Evolutionary conservation across 2,329 filamentous ascomycete genomes (phyloP), one percentile per base, ranked within the genome.

Genomic region (Chalaropsis ovoidea): DNA sequence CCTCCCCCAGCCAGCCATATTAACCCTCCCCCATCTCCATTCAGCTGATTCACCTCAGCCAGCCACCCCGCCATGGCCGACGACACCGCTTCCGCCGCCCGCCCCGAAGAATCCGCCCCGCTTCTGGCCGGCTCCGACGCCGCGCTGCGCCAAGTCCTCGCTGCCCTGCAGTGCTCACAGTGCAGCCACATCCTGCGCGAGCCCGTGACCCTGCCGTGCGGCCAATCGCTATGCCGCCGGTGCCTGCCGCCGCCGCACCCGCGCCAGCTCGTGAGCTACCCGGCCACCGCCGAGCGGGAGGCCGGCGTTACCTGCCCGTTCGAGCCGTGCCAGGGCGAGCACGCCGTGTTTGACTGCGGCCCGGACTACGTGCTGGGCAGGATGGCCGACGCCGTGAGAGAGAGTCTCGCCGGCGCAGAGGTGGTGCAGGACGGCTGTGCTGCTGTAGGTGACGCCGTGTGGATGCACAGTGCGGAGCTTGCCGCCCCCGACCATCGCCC

Each of bases 151-250:
- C 15, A 61, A 49, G 52, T 41, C 52, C 54, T 66, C n/a, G 61
- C 49, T 11, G 58, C 94, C 49, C 80, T 94, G 64, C 90, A 95
- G 75, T 96, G 92, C 73, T 81, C 81, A 11, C 77, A 82, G 68
- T 96, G 92, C 74, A 89, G 86, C 2, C 78, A 77, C 54, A 86
- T 87, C 0, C 77, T 94, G 39, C 79, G 76, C 58, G 79, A 83
- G 8, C 89, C 91, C 4, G 80, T 90, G 66, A 88, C 88, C 0
- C 77, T 96, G 3, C 90, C 91, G 4, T 96, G 92, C 73, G 90
- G 91, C 35, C 84, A 87, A 71, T 86, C 86, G 11, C 75, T 95
- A 11, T 96, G 92, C 76, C 85, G 82, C 71, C 74, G 75, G 62
- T 96, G 92, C 74, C 76, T 95, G 1, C 91, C 91, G 1, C 75